Percentiles rank a stretch among this genome's conserved stretches.
These are phyloP conservation scores for Schizophyllum amplum DNA, from an alignment of 1,284 basidiomycete species.

Conservation along the genomic window DNA sequence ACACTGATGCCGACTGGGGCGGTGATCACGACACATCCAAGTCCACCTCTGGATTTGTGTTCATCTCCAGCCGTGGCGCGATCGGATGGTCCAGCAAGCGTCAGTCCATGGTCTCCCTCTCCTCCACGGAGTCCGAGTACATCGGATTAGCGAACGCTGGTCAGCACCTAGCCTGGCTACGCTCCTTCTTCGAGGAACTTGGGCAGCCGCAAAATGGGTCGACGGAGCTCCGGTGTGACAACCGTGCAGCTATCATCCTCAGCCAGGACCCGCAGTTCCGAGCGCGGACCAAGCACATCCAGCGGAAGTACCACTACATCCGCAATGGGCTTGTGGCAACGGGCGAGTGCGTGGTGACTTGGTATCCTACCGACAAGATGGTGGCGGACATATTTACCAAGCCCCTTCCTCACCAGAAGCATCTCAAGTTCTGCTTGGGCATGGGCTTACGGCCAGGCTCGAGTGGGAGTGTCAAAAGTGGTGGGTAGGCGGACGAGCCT, in stretches of 20 bases:
- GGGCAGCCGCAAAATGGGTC: conserved; percentile 17
- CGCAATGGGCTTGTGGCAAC: conserved; percentile 18
- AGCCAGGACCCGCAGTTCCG: conserved; percentile 14
- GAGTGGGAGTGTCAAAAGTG: too few relatives aligned
- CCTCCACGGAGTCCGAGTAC: conserved; percentile 29
- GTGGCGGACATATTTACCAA: conserved; percentile 22
- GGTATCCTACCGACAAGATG: conserved; percentile 17
- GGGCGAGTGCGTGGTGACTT: conserved; percentile 12
- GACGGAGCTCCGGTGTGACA: conserved; percentile 16
- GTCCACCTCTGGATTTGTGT: conserved; percentile 23
- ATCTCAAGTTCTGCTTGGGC: conserved; percentile 16
- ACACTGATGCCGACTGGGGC: conserved; percentile 17
- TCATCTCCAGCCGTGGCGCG: conserved; percentile 16
- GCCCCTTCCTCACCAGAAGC: conserved; percentile 11
- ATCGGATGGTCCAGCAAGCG: conserved; percentile 23
- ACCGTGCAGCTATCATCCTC: conserved; percentile 15
- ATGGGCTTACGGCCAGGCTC: too few relatives aligned
- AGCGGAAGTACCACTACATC: conserved; percentile 21
- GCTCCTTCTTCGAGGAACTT: conserved; percentile 17
- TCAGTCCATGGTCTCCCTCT: conserved; percentile 23
- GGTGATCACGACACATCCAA: conserved; percentile 10
- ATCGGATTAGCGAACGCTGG: conserved; percentile 21
- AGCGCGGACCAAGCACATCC: conserved; percentile 17
- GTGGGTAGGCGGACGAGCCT: too few relatives aligned
- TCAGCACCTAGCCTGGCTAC: conserved; percentile 19